These are phyloP conservation scores for Bromus sterilis DNA, from an alignment of 176 grass and related monocot genomes.

Conservation along the genomic window DNA sequence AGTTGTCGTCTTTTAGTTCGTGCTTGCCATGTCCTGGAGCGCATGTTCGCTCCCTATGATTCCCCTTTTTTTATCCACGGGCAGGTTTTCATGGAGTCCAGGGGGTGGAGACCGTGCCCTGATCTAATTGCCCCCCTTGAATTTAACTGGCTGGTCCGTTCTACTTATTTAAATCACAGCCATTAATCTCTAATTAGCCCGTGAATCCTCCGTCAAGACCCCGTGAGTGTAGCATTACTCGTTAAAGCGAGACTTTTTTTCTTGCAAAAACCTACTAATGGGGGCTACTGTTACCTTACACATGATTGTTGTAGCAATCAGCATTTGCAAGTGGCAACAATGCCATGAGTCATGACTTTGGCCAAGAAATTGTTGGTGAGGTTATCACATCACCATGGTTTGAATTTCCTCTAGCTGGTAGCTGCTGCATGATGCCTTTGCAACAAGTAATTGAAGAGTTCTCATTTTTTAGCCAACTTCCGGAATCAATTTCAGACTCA, in stretches of 20 bases:
- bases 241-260: neutral
- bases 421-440: neutral
- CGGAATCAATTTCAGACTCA: neutral
- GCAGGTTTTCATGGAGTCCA: too few species aligned
- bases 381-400: neutral
- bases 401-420: neutral
- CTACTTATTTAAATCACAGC: too few species aligned
- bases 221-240: too few species aligned
- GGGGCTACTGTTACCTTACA: neutral
- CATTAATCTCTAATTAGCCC: too few species aligned
- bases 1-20: too few species aligned
- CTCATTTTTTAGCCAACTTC: neutral
- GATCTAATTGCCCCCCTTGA: too few species aligned
- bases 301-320: neutral
- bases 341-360: neutral
- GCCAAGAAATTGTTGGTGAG: neutral
- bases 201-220: too few species aligned
- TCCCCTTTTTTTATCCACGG: too few species aligned
- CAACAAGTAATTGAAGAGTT: neutral
- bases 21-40: too few species aligned
- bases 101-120: too few species aligned
- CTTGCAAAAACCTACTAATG: neutral
- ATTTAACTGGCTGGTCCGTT: too few species aligned
- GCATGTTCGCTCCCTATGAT: too few species aligned
- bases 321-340: neutral